Evolutionary conservation across 1,284 basidiomycete species (phyloP), one percentile per base, ranked within the genome.

Genomic region (Leccinum colubrinum): DNA sequence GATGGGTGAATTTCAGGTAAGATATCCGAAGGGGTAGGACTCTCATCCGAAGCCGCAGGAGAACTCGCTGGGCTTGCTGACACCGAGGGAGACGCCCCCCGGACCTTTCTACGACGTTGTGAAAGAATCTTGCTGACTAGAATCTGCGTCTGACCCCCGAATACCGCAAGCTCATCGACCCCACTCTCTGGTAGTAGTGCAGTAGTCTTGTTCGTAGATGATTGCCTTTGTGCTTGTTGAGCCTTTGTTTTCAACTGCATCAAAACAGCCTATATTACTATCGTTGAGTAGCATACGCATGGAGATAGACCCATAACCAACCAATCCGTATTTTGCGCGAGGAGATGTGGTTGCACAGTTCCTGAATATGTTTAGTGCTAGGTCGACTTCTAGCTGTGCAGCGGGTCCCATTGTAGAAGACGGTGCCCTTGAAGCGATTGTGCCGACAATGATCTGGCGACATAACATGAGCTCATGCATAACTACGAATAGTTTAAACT

Each of bases 141-240:
- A 41, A 85, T 77, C 50, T 78, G 77, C 7, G 84, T 86, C 64
- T 84, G 83, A 4, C 83, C 86, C 53, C 86, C 86, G 58, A 88
- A 87, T n/a, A 88, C 78, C 17, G 86, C 85, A 17, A 88, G 79
- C 67, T 87, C 85, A 64, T 88, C 79, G 46, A 81, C 83, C 57
- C 84, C 83, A 67, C 84, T 84, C 48, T 82, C 72, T 7, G 79
- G 73, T 22, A 71, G 72, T 8, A 77, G 71, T 55, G 72, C 67
- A 50, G 35, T 2, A 3, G 58, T n/a, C 20, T 78, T 79, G 58
- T 76, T 77, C 59, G 77, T 74, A 2, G 80, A 78, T 58, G 80
- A 79, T 41, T 71, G 63, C 6, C 63, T 70, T 59, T 65, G 74
- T 41, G 79, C 78, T 62, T 83, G 79, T 61, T 79, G 79, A 6